Base-by-base conservation (phyloP, 345 rosid species). In the Stellera chamaejasme region DNA sequence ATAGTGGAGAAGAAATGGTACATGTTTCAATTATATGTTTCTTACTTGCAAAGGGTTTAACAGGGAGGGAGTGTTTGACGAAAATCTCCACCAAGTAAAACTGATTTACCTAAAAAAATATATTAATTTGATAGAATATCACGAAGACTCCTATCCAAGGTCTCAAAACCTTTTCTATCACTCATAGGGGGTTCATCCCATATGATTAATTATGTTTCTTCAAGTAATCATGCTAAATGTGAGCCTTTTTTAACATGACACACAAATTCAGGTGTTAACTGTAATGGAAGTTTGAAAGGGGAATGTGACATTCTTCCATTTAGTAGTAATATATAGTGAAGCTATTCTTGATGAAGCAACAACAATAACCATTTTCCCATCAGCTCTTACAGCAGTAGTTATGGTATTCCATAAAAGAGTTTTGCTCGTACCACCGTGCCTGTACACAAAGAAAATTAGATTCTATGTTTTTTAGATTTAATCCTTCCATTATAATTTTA, bases 141-240 rank as follows among this genome's bases (percentile, higher is more conserved):
- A 9, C 36, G 27, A 3, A 58, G 10, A 5, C 12, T 58, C 4
- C 3, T 45, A n/a, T 58, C 27, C 13, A 58, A 27, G 0, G 61
- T 43, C 14, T 58, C 27, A 58, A 59, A 69, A 23, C 58, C 32
- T 11, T 15, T 1, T 23, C 14, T 57, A 15, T 61, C 32, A 1
- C 9, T 44, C 57, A 61, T 71, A 0, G 60, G 64, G 0, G 57
- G 51, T 10, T 66, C 60, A 51, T 61, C 70, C 62, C 62, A 55
- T 1, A 55, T 5, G 2, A 70, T 50, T 19, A 68, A 46, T 6
- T n/a, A 8, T 2, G 57, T 5, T 4, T 50, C 13, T 6, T 16
- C 8, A n/a, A 61, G 3, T 25, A 53, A 19, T 13, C 43, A 2
- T 36, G 62, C 58, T 2, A 54, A 23, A 1, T 49, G 42, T 13